Conservation (phyloP, 2,329 filamentous ascomycete species). For the Daldinia sp. region DNA sequence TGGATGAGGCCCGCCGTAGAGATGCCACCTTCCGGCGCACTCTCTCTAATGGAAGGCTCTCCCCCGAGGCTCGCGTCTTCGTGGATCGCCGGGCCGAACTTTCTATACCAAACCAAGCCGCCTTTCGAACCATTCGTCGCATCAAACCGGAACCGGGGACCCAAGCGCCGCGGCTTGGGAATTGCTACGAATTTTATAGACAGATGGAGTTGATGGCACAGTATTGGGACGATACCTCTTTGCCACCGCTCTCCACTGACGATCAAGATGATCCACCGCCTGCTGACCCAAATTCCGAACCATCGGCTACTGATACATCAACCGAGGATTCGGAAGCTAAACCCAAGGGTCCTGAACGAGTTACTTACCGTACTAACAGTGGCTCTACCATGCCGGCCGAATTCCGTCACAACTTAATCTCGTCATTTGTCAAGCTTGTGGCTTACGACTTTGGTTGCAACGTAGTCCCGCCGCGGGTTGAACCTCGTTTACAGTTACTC, state of each 20-base stretch:
- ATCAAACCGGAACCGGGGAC: conserved; percentile 63
- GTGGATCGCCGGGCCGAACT: conserved; percentile 67
- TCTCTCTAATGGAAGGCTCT: conserved; percentile 61
- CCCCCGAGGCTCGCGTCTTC: conserved; percentile 66
- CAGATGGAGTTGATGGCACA: conserved; percentile 66
- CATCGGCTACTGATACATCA: conserved; percentile 25
- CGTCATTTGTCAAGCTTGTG: conserved; percentile 69
- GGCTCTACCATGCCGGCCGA: conserved; percentile 67
- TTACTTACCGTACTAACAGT: conserved; percentile 55
- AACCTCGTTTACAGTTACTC: conserved; percentile 65
- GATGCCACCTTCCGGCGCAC: conserved; percentile 58
- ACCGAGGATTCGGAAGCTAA: conserved; percentile 32
- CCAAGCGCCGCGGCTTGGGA: conserved; percentile 64
- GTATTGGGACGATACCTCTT: conserved; percentile 70
- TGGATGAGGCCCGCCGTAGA: conserved; percentile 58
- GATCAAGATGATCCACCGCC: conserved; percentile 16
- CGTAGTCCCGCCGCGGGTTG: conserved; percentile 62
- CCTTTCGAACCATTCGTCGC: conserved; percentile 68
- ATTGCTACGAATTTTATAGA: conserved; percentile 72
- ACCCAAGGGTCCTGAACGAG: conserved; percentile 31
- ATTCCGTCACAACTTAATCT: conserved; percentile 63
- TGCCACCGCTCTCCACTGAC: conserved; percentile 34
- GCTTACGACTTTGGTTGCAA: conserved; percentile 73
- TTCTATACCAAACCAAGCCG: conserved; percentile 62
- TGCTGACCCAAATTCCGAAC: conserved; percentile 27